Evolutionary conservation across 352 stramenopile species (phyloP).

Genomic region (Phytophthora fragariaefolia): DNA sequence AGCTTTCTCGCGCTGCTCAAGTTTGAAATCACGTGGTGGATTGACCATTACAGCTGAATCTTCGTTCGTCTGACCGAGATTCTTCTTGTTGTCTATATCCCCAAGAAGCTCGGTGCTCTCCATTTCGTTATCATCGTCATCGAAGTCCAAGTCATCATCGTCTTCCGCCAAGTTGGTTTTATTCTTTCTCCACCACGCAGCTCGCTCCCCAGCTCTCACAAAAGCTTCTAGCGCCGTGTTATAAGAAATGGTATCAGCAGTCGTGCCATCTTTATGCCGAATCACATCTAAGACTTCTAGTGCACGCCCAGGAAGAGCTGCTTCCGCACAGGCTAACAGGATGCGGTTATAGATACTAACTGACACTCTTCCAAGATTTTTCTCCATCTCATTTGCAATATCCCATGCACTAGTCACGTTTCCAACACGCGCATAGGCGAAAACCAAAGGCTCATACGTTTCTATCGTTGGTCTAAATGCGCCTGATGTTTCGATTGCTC

Average conservation of each 20-base stretch:
- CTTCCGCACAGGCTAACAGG: slow-evolving; percentile 60
- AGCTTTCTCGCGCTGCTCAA: slow-evolving; percentile 28
- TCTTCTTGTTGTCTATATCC: slow-evolving; percentile 9
- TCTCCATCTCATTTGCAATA: slow-evolving; percentile 51
- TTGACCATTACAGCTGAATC: neutral
- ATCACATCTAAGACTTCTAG: slow-evolving; percentile 56
- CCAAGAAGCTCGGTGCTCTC: slow-evolving; percentile 1
- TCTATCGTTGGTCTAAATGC: slow-evolving; percentile 41
- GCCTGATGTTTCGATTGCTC: slow-evolving; percentile 52
- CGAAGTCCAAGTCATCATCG: slow-evolving; percentile 19
- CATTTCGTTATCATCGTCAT: slow-evolving; percentile 16
- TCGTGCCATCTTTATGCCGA: slow-evolving; percentile 27
- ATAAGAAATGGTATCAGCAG: slow-evolving; percentile 56
- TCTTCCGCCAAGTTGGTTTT: slow-evolving; percentile 25
- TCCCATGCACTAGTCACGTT: slow-evolving; percentile 52
- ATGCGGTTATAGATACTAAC: slow-evolving; percentile 63
- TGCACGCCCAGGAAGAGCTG: slow-evolving; percentile 41
- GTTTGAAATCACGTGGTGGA: slow-evolving; percentile 6
- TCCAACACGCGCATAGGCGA: slow-evolving; percentile 55
- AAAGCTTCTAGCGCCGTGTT: slow-evolving; percentile 68
- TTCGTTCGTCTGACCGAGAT: neutral
- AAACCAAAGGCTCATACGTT: slow-evolving; percentile 59
- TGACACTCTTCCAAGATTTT: slow-evolving; percentile 46
- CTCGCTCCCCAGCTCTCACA: slow-evolving; percentile 31
- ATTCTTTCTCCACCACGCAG: slow-evolving; percentile 34